Percentiles rank a stretch among this genome's conserved stretches.
phyloP scores from a whole-genome alignment of 1,139 yeast genomes.

The Diutina rugosa region DNA sequence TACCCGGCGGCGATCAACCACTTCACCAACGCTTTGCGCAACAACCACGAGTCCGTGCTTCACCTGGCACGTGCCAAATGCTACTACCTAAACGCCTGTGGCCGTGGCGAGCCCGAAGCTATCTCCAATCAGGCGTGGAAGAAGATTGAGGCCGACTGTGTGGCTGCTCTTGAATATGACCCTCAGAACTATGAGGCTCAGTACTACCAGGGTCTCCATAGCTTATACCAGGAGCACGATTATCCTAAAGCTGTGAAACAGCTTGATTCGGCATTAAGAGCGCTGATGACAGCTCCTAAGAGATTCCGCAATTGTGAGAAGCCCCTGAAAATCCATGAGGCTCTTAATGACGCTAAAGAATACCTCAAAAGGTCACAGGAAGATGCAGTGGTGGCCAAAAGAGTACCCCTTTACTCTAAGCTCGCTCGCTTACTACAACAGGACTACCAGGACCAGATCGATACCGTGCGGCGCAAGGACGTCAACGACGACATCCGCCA shows the following conservation, averaged over 20 bases:
- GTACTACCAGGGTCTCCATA: neutral
- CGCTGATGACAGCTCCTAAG: neutral
- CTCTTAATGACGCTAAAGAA: neutral
- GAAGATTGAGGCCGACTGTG: neutral
- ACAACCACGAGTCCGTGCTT: neutral
- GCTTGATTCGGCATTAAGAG: neutral
- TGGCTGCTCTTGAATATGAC: neutral
- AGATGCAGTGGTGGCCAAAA: neutral
- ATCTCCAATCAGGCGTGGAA: neutral
- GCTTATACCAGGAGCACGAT: neutral
- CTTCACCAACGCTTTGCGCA: neutral
- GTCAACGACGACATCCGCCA: neutral
- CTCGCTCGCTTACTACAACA: neutral
- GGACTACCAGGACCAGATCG: neutral
- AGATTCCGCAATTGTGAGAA: neutral
- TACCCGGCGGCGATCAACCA: neutral
- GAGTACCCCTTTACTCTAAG: neutral
- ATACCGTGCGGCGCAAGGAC: neutral
- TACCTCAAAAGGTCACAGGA: neutral
- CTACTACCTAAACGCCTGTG: neutral
- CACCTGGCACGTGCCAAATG: neutral
- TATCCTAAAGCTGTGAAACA: neutral
- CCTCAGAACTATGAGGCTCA: neutral
- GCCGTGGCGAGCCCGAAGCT: neutral
- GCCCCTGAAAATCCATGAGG: neutral